Percentiles rank a stretch among this genome's conserved stretches.
Conservation (phyloP, 768 basidiomycete species). For the Psilocybe subaeruginosa region DNA sequence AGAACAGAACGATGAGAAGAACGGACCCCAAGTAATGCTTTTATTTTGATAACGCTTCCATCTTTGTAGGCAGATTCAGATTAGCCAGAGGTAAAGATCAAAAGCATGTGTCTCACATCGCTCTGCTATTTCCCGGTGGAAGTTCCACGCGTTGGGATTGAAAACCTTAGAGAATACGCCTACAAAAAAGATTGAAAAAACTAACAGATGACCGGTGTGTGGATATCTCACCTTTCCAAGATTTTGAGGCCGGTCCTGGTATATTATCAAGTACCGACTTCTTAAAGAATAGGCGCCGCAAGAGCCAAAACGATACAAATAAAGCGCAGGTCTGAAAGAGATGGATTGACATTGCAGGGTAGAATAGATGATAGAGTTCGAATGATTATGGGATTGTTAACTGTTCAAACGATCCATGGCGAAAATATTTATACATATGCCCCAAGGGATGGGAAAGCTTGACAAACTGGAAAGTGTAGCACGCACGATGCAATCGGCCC, state of each 20-base stretch:
- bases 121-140: constrained; percentile 33
- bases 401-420: not conserved
- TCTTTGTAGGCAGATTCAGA: constrained; percentile 20
- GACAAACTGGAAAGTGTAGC: not conserved
- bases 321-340: not conserved
- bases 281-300: not conserved
- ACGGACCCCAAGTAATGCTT: constrained; percentile 38
- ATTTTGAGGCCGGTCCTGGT: not conserved
- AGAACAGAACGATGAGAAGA: not conserved
- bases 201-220: not conserved
- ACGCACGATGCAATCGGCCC: not conserved
- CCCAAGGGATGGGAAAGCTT: not conserved
- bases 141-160: constrained; percentile 36
- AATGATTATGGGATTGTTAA: not conserved
- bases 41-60: constrained; percentile 34
- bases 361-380: not conserved
- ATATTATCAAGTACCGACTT: not conserved
- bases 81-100: not conserved
- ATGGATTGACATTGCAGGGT: not conserved
- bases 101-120: constrained; percentile 28
- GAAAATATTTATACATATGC: not conserved
- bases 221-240: not conserved
- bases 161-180: constrained; percentile 38
- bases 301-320: not conserved
- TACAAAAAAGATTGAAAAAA: constrained; percentile 8